A percentile compares a stretch with the other conserved stretches of the same genome.
Conservation (phyloP, 2,329 filamentous ascomycete genomes). For the Pseudofabraea citricarpa region DNA sequence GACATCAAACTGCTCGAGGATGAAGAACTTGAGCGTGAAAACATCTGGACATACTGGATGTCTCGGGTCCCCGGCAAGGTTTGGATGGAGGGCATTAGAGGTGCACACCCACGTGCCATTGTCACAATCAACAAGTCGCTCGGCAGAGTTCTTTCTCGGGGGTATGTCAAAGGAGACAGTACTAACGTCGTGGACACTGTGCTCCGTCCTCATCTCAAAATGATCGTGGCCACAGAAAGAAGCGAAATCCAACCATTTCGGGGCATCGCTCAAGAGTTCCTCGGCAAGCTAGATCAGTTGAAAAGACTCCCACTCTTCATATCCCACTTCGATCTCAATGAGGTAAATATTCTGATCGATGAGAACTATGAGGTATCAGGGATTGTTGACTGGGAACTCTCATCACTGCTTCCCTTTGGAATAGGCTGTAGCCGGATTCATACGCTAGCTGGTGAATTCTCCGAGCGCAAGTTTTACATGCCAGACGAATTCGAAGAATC, state of each 20-base stretch:
- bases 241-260: background rate
- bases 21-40: slow-evolving; percentile 11
- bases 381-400: slow-evolving; percentile 9
- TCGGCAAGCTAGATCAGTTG: background rate
- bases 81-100: slow-evolving; percentile 7
- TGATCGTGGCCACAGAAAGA: background rate
- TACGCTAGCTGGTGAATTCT: slow-evolving; percentile 4
- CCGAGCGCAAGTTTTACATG: background rate
- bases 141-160: slow-evolving; percentile 5
- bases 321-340: slow-evolving; percentile 1
- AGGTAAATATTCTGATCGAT: slow-evolving; percentile 1
- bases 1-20: slow-evolving; percentile 13
- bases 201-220: background rate
- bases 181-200: background rate
- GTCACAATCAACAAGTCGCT: background rate
- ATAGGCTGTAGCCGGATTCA: slow-evolving; percentile 6
- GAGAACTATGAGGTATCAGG: slow-evolving; percentile 3
- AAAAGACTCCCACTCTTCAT: slow-evolving; percentile 1
- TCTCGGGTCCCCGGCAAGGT: slow-evolving; percentile 15
- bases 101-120: background rate
- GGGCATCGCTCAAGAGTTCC: background rate
- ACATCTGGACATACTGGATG: slow-evolving; percentile 18
- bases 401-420: slow-evolving; percentile 6
- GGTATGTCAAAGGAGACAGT: background rate
- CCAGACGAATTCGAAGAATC: too few relatives aligned